Evolutionary conservation across 1,284 basidiomycete species (phyloP).

Genomic region (Leccinum fallax): DNA sequence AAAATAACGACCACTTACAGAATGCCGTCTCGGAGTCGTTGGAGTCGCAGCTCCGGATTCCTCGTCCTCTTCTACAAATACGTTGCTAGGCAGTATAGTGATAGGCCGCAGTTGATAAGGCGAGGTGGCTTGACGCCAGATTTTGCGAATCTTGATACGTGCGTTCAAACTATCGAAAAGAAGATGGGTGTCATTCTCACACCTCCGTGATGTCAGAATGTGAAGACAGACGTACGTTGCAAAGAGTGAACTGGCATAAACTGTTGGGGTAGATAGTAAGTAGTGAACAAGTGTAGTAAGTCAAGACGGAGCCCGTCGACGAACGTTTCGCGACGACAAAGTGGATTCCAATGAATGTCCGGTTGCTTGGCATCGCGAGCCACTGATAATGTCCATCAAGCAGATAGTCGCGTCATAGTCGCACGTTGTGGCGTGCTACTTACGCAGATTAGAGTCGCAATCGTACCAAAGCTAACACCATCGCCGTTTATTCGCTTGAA

Average conservation of each 20-base stretch:
- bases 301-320: slow-evolving; percentile 3
- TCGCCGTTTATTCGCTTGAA: background rate
- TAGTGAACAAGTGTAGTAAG: background rate
- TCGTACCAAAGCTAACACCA: slow-evolving; percentile 39
- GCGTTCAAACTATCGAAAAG: slow-evolving; percentile 21
- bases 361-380: slow-evolving; percentile 42
- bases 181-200: background rate
- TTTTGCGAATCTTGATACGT: slow-evolving; percentile 15
- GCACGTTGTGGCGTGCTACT: slow-evolving; percentile 13
- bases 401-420: background rate
- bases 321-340: slow-evolving; percentile 51
- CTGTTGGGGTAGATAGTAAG: slow-evolving; percentile 4
- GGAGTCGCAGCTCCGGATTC: background rate
- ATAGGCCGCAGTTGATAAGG: slow-evolving; percentile 5
- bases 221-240: slow-evolving; percentile 23
- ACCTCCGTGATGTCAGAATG: background rate
- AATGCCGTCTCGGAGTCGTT: background rate
- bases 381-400: slow-evolving; percentile 37
- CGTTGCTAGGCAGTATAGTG: background rate
- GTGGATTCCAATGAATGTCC: slow-evolving; percentile 48
- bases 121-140: background rate
- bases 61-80: background rate
- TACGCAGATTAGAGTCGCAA: slow-evolving; percentile 46
- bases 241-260: slow-evolving; percentile 30
- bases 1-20: slow-evolving; percentile 7